A percentile compares a stretch with the other conserved stretches of the same genome.
Evolutionary conservation across 345 rosid genomes (phyloP).

Genomic region (Euclidium syriacum): DNA sequence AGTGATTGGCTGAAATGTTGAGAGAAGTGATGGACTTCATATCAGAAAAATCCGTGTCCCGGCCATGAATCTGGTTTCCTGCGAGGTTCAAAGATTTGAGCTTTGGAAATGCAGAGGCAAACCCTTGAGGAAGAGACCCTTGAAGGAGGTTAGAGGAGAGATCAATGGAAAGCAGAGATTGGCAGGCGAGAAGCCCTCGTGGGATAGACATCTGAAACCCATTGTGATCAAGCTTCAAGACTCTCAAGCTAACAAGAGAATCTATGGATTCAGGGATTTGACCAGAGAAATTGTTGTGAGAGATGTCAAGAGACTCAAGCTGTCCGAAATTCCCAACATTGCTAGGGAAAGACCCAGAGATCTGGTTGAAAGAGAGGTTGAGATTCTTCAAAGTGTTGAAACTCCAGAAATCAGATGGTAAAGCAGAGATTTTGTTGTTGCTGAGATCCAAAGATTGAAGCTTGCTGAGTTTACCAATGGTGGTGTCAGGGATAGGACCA

Average conservation of each 20-base stretch:
- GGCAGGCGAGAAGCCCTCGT: slow-evolving; percentile 43
- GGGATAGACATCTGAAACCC: slow-evolving; percentile 62
- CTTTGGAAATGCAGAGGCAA: slow-evolving; percentile 70
- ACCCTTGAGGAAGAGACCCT: slow-evolving; percentile 69
- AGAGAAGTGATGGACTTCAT: slow-evolving; percentile 54
- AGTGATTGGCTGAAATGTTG: slow-evolving; percentile 63
- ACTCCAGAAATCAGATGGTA: slow-evolving; percentile 92
- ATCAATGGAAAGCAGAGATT: slow-evolving; percentile 53
- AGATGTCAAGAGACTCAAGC: slow-evolving; percentile 67
- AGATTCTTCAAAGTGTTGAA: slow-evolving; percentile 58
- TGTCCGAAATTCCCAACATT: slow-evolving; percentile 80
- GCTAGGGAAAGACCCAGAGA: slow-evolving; percentile 64
- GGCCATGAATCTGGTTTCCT: slow-evolving; percentile 55
- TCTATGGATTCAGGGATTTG: slow-evolving; percentile 68
- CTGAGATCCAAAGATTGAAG: slow-evolving; percentile 79
- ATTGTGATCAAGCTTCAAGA: slow-evolving; percentile 58
- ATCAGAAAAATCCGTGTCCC: slow-evolving; percentile 41
- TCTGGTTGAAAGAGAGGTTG: slow-evolving; percentile 65
- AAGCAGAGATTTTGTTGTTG: slow-evolving; percentile 66
- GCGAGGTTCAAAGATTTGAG: slow-evolving; percentile 67
- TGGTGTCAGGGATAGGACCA: slow-evolving; percentile 72
- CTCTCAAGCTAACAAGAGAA: slow-evolving; percentile 52
- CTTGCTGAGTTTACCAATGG: slow-evolving; percentile 84
- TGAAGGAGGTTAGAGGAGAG: slow-evolving; percentile 64
- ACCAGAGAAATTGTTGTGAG: slow-evolving; percentile 64